Evolutionary conservation across 139 green algal species (phyloP).

Genomic region (Ettlia oleoabundans): DNA sequence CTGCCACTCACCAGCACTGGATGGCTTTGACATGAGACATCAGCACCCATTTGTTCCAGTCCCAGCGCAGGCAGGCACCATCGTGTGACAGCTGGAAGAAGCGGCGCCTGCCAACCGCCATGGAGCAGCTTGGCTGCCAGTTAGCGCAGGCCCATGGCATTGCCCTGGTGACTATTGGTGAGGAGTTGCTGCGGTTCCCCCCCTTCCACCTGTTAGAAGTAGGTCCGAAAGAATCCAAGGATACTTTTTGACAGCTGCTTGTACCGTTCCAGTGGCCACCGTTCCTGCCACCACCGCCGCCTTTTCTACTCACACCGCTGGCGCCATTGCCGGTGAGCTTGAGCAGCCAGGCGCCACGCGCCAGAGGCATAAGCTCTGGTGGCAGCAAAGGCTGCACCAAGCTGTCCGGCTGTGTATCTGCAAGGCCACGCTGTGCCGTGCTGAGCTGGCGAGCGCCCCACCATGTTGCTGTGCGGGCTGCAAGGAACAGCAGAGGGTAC

Average conservation of each 20-base stretch:
- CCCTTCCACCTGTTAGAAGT: too few relatives aligned
- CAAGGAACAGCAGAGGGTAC: conserved; percentile 40
- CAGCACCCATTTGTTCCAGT: conserved; percentile 25
- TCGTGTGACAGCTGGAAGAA: conserved; percentile 15
- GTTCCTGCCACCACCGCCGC: not conserved
- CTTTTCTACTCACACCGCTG: not conserved
- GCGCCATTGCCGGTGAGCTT: conserved; percentile 30
- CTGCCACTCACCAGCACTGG: not conserved
- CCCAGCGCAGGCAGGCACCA: not conserved
- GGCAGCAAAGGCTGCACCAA: not conserved
- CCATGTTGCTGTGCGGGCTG: not conserved
- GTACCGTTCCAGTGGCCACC: too few relatives aligned
- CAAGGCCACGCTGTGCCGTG: not conserved
- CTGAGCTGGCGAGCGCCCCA: too few relatives aligned
- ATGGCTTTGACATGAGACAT: not conserved
- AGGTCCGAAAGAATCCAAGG: too few relatives aligned
- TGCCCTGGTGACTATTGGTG: not conserved
- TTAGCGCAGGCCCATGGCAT: not conserved
- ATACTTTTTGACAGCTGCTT: too few relatives aligned
- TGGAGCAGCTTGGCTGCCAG: not conserved
- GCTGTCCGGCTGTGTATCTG: conserved; percentile 7
- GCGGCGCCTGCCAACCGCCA: not conserved
- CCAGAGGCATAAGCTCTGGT: conserved; percentile 46
- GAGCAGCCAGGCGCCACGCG: conserved; percentile 56
- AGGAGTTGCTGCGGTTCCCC: not conserved